A percentile compares a stretch with the other conserved stretches of the same genome.
phyloP scores from a whole-genome alignment of 345 rosid species.

The Acer negundo region DNA sequence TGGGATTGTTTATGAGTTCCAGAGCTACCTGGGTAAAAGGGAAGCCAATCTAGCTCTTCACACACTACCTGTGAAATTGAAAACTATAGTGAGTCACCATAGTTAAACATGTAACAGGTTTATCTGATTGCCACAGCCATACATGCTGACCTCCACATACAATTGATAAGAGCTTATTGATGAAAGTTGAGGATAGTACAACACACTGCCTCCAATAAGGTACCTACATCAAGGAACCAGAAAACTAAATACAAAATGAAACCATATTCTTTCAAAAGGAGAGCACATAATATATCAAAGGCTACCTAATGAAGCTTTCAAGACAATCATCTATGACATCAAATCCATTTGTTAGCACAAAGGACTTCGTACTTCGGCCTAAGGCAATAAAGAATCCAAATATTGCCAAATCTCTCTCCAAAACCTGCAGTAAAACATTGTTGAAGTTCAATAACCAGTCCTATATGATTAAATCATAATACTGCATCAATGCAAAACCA shows the following conservation, averaged over 20 bases:
- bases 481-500: slow-evolving; percentile 9
- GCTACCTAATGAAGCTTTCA: slow-evolving; percentile 81
- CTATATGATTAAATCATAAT: neutral
- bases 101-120: slow-evolving; percentile 15
- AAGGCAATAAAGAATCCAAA: slow-evolving; percentile 97
- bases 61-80: slow-evolving; percentile 71
- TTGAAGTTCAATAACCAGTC: slow-evolving; percentile 18
- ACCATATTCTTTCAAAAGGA: neutral
- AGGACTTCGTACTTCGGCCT: slow-evolving; percentile 78
- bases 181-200: slow-evolving; percentile 92
- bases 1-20: slow-evolving; percentile 44
- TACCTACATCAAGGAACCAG: slow-evolving; percentile 48
- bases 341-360: slow-evolving; percentile 76
- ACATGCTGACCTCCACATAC: slow-evolving; percentile 84
- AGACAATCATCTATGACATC: slow-evolving; percentile 56
- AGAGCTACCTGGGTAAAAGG: slow-evolving; percentile 57
- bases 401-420: slow-evolving; percentile 95
- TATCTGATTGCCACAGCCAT: slow-evolving; percentile 20
- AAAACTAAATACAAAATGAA: slow-evolving; percentile 17
- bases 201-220: slow-evolving; percentile 90
- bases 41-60: slow-evolving; percentile 97
- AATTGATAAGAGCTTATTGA: slow-evolving; percentile 93
- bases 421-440: slow-evolving; percentile 58
- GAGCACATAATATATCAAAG: slow-evolving; percentile 12
- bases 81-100: slow-evolving; percentile 21